Percentiles rank a stretch among this genome's conserved stretches.
Evolutionary conservation across 2,329 filamentous ascomycete species (phyloP).

Genomic region (Epichloe coenophiala): DNA sequence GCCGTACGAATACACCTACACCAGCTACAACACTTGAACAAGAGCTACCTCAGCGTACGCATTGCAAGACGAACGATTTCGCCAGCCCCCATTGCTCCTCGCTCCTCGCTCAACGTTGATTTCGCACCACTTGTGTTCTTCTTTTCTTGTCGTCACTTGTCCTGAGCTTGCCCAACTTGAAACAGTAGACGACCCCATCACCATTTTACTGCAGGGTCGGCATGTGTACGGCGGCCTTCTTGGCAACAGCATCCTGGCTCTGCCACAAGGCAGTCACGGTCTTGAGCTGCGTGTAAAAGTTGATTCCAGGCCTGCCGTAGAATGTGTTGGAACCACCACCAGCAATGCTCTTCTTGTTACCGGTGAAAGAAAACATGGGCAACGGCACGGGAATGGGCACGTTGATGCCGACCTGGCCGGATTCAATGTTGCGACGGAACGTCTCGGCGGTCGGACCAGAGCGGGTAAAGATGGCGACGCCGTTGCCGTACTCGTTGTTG

Average conservation of each 20-base stretch:
- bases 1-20: background rate
- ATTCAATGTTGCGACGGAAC: constrained; percentile 72
- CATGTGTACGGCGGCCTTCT: constrained; percentile 82
- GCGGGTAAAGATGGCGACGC: constrained; percentile 71
- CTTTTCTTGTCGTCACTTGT: no score
- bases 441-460: constrained; percentile 63
- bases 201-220: constrained; percentile 36
- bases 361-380: constrained; percentile 60
- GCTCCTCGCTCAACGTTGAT: no score
- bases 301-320: constrained; percentile 83
- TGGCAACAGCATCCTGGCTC: constrained; percentile 68
- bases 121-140: no score
- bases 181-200: background rate
- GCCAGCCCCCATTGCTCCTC: no score
- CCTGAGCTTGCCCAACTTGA: no score
- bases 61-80: no score
- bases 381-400: constrained; percentile 63
- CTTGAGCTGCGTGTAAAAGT: constrained; percentile 96
- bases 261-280: constrained; percentile 91
- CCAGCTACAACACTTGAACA: background rate
- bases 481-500: constrained; percentile 76
- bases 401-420: constrained; percentile 77
- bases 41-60: no score
- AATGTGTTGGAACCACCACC: constrained; percentile 89
- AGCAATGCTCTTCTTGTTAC: constrained; percentile 80